Percentiles rank a stretch among this genome's conserved stretches.
These are phyloP conservation scores for Backusella westeae DNA, from an alignment of 192 early-diverging fungal genomes.

Conservation along the genomic window DNA sequence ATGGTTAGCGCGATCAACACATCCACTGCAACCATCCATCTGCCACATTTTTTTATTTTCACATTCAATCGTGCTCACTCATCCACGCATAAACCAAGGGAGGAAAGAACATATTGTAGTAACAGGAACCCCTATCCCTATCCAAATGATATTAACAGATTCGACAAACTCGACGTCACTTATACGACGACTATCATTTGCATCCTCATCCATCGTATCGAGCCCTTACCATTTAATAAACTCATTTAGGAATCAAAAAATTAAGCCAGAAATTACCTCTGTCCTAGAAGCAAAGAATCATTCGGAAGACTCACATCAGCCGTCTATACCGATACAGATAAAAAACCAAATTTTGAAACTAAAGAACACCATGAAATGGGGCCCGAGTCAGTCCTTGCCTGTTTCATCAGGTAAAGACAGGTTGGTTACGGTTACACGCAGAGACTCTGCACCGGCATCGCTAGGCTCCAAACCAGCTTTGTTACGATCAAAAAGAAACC, in stretches of 20 bases:
- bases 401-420: neutral
- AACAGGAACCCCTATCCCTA: neutral
- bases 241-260: neutral
- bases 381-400: neutral
- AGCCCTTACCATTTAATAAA: neutral
- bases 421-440: neutral
- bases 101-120: conserved; percentile 1
- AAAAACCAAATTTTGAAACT: neutral
- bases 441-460: neutral
- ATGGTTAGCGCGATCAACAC: neutral
- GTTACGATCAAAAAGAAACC: neutral
- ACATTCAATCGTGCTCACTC: conserved; percentile 15
- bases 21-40: neutral
- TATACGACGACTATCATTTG: conserved; percentile 11
- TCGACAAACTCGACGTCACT: neutral
- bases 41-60: conserved; percentile 28
- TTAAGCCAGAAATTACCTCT: neutral
- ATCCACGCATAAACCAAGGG: neutral
- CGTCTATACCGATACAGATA: neutral
- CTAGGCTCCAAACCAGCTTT: neutral
- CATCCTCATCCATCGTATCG: conserved; percentile 5
- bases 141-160: neutral
- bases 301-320: neutral
- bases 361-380: neutral
- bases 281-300: neutral